Evolutionary conservation across 1,284 basidiomycete species (phyloP).

Genomic region (Pseudozyma thailandica): DNA sequence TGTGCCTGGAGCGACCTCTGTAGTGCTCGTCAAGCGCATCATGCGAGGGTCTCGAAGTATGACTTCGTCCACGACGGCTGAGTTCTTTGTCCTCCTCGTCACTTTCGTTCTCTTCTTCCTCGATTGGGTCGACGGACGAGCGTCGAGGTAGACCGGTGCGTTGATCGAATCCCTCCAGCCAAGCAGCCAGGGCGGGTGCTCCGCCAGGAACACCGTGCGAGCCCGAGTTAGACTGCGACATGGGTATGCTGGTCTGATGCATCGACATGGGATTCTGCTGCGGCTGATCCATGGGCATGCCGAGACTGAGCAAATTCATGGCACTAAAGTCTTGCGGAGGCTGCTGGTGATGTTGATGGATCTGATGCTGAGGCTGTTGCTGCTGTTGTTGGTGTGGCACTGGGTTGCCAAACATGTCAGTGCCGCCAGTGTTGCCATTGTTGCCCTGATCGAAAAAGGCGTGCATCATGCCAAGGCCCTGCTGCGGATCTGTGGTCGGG

Average conservation of each 20-base stretch:
- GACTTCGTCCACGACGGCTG: constrained; percentile 34
- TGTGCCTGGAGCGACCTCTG: constrained; percentile 34
- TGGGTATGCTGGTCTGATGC: constrained; percentile 16
- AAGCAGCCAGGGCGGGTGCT: constrained; percentile 37
- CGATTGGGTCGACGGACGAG: constrained; percentile 52
- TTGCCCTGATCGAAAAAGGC: constrained; percentile 36
- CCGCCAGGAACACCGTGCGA: constrained; percentile 15
- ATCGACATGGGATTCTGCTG: constrained; percentile 18
- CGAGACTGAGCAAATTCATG: constrained; percentile 45
- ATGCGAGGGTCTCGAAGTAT: constrained; percentile 16
- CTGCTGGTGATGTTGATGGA: constrained; percentile 26
- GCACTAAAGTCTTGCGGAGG: constrained; percentile 39
- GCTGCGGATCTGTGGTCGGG: constrained; percentile 42
- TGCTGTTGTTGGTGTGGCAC: constrained; percentile 28
- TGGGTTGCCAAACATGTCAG: constrained; percentile 15
- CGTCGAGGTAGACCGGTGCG: constrained; percentile 49
- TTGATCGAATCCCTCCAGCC: constrained; percentile 52
- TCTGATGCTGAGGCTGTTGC: constrained; percentile 13
- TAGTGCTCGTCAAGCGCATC: constrained; percentile 40
- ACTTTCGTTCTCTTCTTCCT: constrained; percentile 48
- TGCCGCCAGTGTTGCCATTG: constrained; percentile 3
- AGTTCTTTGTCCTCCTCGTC: constrained; percentile 44
- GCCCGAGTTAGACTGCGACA: constrained; percentile 24
- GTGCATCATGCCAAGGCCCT: constrained; percentile 48
- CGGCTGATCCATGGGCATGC: constrained; percentile 34